These are phyloP conservation scores for Aegilops sharonensis DNA, from an alignment of 176 grass and related monocot genomes.

Conservation along the genomic window DNA sequence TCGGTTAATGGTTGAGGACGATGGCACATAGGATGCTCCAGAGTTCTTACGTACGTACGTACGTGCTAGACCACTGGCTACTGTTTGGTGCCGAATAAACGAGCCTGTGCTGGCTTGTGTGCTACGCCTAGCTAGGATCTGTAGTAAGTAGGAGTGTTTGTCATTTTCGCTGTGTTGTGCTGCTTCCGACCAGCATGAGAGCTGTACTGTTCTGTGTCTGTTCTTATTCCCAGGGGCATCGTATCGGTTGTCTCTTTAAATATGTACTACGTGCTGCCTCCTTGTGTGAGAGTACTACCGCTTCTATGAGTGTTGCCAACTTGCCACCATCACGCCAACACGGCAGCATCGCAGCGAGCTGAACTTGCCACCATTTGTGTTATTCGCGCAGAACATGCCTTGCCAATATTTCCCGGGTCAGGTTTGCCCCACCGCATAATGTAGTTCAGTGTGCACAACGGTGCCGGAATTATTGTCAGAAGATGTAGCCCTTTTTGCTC, in stretches of 20 bases:
- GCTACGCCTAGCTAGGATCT: not conserved
- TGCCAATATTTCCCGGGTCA: not conserved
- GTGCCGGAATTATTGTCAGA: too few species aligned
- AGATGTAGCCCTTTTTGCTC: too few species aligned
- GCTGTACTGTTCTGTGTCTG: not conserved
- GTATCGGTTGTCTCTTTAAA: not conserved
- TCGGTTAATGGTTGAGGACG: not conserved
- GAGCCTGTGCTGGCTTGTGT: not conserved
- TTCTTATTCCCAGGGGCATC: slow-evolving; percentile 1
- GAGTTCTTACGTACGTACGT: not conserved
- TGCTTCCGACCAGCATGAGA: slow-evolving; percentile 25
- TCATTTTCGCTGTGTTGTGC: slow-evolving; percentile 19
- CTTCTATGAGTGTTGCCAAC: too few species aligned
- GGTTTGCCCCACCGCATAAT: not conserved
- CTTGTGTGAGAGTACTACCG: not conserved
- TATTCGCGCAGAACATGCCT: not conserved
- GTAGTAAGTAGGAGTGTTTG: not conserved
- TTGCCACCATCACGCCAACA: not conserved
- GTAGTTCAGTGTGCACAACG: too few species aligned
- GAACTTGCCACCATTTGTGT: not conserved
- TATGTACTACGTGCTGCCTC: not conserved
- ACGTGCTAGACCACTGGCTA: too few species aligned
- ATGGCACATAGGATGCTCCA: slow-evolving; percentile 5
- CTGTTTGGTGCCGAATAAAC: slow-evolving; percentile 5
- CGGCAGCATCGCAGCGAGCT: not conserved